Evolutionary conservation across 805 yeast genomes (phyloP), one percentile per base, ranked within the genome.

Genomic region (Clavispora phyllophila): DNA sequence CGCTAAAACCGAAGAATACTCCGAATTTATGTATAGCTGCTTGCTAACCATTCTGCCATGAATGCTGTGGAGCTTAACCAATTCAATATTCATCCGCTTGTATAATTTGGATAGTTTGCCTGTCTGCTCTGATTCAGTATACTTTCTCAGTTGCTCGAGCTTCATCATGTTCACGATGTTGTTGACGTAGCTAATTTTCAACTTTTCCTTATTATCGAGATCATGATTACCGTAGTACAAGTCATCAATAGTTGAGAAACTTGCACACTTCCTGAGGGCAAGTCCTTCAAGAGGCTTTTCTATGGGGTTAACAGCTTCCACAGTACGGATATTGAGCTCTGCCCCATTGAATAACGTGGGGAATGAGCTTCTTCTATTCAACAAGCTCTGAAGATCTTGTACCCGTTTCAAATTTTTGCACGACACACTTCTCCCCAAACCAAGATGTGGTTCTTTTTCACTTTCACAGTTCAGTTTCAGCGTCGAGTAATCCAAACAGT

Each of bases 291-390:
- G 31, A 1, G 27, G 35, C 19, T n/a, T 29, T 25, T 40, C 3
- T 45, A 48, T 29, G 44, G 44, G 15, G 47, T 48, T 3, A 48
- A 35, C n/a, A 42, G 51, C 36, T 29, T 56, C 64, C 12, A 59
- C 37, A 7, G 51, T 37, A 19, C 53, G 52, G 10, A 63, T 39
- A 41, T 58, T 61, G 14, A 44, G 41, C 19, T 57, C 60, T 3
- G 36, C 42, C 4, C 44, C 29, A 9, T 48, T 41, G 9, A 38
- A 37, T 25, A 48, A 27, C 7, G 48, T 53, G 1, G 74, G 73
- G 36, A 27, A 66, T 1, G 73, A 67, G 42, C 58, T 65, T 39
- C 75, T 55, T 25, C 75, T 46, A 42, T 60, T 61, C 48, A 65
- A 53, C 9, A 37, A 35, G 14, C 34, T 25, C 13, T 45, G 53